Evolutionary conservation across 2,329 filamentous ascomycete genomes (phyloP), one percentile per base, ranked within the genome.

Genomic region (Hysterium pulicare): DNA sequence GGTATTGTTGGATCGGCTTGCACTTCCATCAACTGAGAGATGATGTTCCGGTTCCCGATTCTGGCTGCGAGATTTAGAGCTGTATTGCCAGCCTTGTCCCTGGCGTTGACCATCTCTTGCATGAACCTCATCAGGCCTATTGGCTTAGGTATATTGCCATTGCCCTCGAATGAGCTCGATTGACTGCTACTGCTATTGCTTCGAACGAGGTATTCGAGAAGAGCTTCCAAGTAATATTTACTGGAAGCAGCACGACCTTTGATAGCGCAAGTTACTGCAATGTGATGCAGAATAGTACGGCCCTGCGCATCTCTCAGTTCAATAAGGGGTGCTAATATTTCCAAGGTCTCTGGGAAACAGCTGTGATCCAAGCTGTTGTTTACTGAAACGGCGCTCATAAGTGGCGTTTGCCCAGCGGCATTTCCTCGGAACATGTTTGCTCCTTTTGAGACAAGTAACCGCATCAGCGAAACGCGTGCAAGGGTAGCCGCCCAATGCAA

Each of bases 401-500:
- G 71, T 0, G 93, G 88, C 1, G 90, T 96, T 66, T 97, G 90
- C 11, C 93, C 93, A 1, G 85, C 86, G 19, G 84, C 83, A 58
- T 97, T 98, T 1, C 95, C 85, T 22, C 93, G 81, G 62, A 84
- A 87, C 35, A 95, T 89, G 53, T 84, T 95, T 1, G 91, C 90
- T 1, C 93, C 93, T 35, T 86, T 85, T 4, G 82, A 77, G 42
- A 97, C 87, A 9, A 98, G 76, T 0, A 90, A 79, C 41, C 87
- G 83, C 43, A 97, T 74, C 5, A 98, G 75, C 1, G 87, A 80
- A 62, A 95, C 84, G 13, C 91, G 85, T 2, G 90, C 90, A 35
- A 98, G 75, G 4, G 93, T 96, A 4, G 93, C 90, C 2, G 93
- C 93, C 93, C 93, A 98, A 61, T 97, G 91, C 31, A 98, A 74